Evolutionary conservation across 2,329 filamentous ascomycete genomes (phyloP).

Genomic region (Lasiodiplodia sp.): DNA sequence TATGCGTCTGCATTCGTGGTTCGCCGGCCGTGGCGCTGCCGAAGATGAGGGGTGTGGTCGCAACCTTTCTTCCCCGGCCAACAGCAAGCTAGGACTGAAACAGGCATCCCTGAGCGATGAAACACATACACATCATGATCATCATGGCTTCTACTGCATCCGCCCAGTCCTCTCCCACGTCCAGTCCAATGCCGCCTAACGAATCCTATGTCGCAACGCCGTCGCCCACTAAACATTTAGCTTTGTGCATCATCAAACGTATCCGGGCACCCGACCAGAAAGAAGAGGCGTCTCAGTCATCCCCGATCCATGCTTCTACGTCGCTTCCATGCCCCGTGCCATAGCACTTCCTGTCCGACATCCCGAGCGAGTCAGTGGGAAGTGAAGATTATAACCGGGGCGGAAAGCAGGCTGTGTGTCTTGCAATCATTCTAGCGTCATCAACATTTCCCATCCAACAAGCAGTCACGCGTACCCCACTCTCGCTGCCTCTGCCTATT

Average conservation of each 20-base stretch:
- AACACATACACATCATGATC: conserved; percentile 25
- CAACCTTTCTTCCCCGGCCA: not conserved
- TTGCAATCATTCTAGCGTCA: not conserved
- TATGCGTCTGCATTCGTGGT: conserved; percentile 10
- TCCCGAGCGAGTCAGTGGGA: not conserved
- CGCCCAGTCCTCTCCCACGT: not conserved
- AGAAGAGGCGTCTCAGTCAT: not conserved
- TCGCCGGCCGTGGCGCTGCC: not conserved
- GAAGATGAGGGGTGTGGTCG: not conserved
- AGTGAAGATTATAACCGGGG: not conserved
- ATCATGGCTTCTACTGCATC: conserved; percentile 15
- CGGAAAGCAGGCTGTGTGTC: not conserved
- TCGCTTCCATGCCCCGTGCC: conserved; percentile 1
- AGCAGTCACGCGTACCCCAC: not conserved
- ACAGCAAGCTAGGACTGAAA: conserved; percentile 3
- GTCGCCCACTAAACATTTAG: not conserved
- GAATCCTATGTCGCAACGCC: not conserved
- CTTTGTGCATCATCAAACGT: conserved; percentile 2
- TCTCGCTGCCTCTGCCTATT: not conserved
- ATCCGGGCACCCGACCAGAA: not conserved
- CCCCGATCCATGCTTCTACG: not conserved
- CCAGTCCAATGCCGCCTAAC: not conserved
- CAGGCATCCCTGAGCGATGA: conserved; percentile 15
- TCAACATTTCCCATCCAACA: not conserved
- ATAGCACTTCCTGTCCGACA: not conserved